Base-by-base conservation (phyloP, 2,329 filamentous ascomycete genomes). In the Colletotrichum coccodes region DNA sequence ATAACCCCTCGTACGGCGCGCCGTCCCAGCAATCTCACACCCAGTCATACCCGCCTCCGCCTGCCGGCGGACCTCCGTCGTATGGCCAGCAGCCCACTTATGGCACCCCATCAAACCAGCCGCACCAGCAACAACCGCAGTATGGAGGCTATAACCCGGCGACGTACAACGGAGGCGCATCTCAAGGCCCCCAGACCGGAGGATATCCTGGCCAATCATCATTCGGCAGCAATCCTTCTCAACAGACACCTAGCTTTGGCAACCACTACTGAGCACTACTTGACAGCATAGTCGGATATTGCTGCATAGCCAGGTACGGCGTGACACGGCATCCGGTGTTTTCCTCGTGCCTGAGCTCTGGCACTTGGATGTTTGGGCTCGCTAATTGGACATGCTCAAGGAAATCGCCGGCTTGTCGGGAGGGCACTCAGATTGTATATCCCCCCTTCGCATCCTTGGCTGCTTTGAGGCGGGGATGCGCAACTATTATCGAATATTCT, bases 201-300 rank as follows among this genome's bases (percentile, higher is more conserved):
- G 78, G 75, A 34, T 81, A 81, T 62, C 76, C 77, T 11, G 74
- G 75, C 60, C 79, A 77, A 74, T 46, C 47, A 14, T 46, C 63
- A 21, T 74, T 73, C 47, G 32, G 58, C n/a, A 50, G 47, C 32
- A 61, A 73, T 42, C 52, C 60, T n/a, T 47, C 66, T 14, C 71
- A 73, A 40, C 73, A 74, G 18, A 64, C 63, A 9, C 68, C 66
- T 7, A 53, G 60, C 56, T 70, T 72, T 53, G 53, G 70, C 14
- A 58, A 60, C 50, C 71, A 57, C 23, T 71, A 72, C 42, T 72
- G 60, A 71, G 54, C 9, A 28, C 44, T 54, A 21, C 21, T 16
- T 23, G 42, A 59, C n/a, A 42, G 21, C 14, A 14, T 16, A 36
- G 28, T 54, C 11, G 12, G 28, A 49, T n/a, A 14, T 30, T 52